phyloP scores from a whole-genome alignment of 169 alveolate species.

The Theileria sp. region DNA sequence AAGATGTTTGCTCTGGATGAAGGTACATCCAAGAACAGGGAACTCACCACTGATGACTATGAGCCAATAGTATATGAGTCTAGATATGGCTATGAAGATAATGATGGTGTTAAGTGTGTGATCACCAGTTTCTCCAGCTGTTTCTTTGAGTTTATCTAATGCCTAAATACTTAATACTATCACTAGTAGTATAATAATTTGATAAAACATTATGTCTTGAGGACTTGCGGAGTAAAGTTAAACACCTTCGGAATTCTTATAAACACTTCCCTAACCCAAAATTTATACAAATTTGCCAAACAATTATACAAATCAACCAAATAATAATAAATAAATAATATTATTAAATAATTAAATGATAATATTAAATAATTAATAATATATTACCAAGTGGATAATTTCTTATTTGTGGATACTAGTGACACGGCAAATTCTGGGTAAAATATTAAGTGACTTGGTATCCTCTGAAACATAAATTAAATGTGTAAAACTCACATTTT shows the following conservation, averaged over 20 bases:
- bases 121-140: not conserved
- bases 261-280: constrained; percentile 1
- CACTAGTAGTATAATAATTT: not conserved
- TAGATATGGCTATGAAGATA: not conserved
- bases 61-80: not conserved
- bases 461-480: not conserved
- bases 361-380: not conserved
- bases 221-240: not conserved
- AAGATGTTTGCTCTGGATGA: not conserved
- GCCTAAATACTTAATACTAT: not conserved
- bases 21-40: not conserved
- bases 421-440: not conserved
- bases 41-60: not conserved
- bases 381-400: not conserved
- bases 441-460: not conserved
- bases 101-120: not conserved
- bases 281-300: too few relatives aligned
- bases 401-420: not conserved
- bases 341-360: not conserved
- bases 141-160: not conserved
- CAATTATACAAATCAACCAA: too few relatives aligned
- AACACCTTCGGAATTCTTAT: not conserved
- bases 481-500: constrained; percentile 17
- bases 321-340: too few relatives aligned
- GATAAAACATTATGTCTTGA: not conserved